These are phyloP conservation scores for Yamadazyma atlantica DNA, from an alignment of 1,139 yeast species.

Conservation along the genomic window DNA sequence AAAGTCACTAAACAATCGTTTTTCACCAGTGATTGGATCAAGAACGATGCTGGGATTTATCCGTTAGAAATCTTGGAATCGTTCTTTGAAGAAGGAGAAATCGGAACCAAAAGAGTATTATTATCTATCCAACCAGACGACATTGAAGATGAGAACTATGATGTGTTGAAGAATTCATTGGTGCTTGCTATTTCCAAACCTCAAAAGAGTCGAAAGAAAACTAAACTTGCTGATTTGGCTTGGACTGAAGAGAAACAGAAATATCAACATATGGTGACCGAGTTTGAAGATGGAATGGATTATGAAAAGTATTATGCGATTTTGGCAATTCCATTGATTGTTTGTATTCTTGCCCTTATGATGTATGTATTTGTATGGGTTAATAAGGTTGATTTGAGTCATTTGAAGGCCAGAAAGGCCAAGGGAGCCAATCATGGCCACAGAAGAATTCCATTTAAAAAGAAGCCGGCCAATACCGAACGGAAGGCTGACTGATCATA, in stretches of 20 bases:
- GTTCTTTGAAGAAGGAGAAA: constrained; percentile 51
- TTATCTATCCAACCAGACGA: constrained; percentile 73
- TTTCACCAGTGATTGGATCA: constrained; percentile 69
- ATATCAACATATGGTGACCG: constrained; percentile 40
- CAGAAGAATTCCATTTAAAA: constrained; percentile 31
- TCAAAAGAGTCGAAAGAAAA: constrained; percentile 59
- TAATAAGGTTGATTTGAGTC: constrained; percentile 52
- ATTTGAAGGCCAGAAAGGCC: constrained; percentile 46
- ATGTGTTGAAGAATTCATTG: constrained; percentile 50
- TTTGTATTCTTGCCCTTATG: constrained; percentile 55
- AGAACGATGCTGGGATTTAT: constrained; percentile 61
- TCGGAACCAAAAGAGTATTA: constrained; percentile 47
- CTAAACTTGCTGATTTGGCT: constrained; percentile 50
- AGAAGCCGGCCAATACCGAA: constrained; percentile 13
- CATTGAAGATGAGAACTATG: constrained; percentile 64
- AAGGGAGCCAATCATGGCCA: constrained; percentile 41
- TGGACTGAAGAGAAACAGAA: constrained; percentile 37
- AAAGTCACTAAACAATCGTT: constrained; percentile 48
- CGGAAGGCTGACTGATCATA: constrained; percentile 15
- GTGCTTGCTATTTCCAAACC: constrained; percentile 57
- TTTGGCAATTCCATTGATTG: constrained; percentile 70
- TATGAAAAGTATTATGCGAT: constrained; percentile 68
- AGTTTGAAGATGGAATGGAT: constrained; percentile 56
- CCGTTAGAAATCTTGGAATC: constrained; percentile 59
- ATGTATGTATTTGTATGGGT: constrained; percentile 63